These are phyloP conservation scores for Volvariella volvacea DNA, from an alignment of 1,284 basidiomycete genomes.

Conservation along the genomic window DNA sequence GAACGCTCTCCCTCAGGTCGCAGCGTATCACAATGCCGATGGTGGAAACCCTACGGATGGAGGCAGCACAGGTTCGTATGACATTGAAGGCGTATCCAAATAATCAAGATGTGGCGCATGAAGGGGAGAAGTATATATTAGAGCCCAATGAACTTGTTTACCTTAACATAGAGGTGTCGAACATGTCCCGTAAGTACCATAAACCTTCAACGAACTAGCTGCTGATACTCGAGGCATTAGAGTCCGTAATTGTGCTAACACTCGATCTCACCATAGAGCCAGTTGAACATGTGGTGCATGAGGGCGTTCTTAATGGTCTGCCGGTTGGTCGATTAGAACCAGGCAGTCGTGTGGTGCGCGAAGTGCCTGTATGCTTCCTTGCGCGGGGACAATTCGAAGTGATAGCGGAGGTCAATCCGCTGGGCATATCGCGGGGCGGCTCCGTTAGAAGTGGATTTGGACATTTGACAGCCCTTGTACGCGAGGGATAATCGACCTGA, in stretches of 20 bases:
- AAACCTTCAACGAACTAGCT: neutral
- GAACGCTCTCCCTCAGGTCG: slow-evolving; percentile 68
- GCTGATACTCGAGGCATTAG: slow-evolving; percentile 23
- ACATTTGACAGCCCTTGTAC: slow-evolving; percentile 29
- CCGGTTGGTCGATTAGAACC: slow-evolving; percentile 49
- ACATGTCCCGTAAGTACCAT: slow-evolving; percentile 48
- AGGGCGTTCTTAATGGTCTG: slow-evolving; percentile 58
- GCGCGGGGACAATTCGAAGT: slow-evolving; percentile 69
- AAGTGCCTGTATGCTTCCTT: slow-evolving; percentile 67
- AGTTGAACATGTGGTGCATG: slow-evolving; percentile 59
- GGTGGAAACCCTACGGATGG: slow-evolving; percentile 66
- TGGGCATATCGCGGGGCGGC: slow-evolving; percentile 15
- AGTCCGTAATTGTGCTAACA: slow-evolving; percentile 40
- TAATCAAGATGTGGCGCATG: slow-evolving; percentile 20
- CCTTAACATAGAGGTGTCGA: slow-evolving; percentile 48
- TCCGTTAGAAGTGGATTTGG: slow-evolving; percentile 26
- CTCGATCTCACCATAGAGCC: slow-evolving; percentile 52
- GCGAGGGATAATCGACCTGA: slow-evolving; percentile 10
- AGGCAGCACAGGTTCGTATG: slow-evolving; percentile 56
- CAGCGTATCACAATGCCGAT: slow-evolving; percentile 73
- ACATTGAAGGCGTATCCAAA: slow-evolving; percentile 31
- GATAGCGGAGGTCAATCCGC: slow-evolving; percentile 43
- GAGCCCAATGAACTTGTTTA: slow-evolving; percentile 54
- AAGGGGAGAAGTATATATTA: slow-evolving; percentile 35
- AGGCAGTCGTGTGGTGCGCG: slow-evolving; percentile 46